Conservation (phyloP, 148 eudicot genomes). For the Chenopodium berlandieri region DNA sequence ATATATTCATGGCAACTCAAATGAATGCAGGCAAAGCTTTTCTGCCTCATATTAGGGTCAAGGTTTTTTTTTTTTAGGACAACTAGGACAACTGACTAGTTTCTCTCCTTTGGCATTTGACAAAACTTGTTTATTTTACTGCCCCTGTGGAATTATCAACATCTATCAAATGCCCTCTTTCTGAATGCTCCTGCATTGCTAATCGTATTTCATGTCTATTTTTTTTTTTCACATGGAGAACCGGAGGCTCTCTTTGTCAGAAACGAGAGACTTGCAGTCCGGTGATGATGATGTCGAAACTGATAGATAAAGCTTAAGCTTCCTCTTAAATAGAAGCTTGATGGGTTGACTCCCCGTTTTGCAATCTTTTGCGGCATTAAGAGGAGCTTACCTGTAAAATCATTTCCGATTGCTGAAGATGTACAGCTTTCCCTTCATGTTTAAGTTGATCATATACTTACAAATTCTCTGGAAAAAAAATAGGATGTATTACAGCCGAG, state of each 20-base stretch:
- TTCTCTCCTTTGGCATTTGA: not conserved
- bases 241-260: slow-evolving; percentile 73
- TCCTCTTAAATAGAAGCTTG: slow-evolving; percentile 15
- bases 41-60: too few species aligned
- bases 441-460: slow-evolving; percentile 21
- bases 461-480: slow-evolving; percentile 36
- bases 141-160: not conserved
- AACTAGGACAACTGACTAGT: not conserved
- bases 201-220: not conserved
- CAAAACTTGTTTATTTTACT: not conserved
- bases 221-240: slow-evolving; percentile 58
- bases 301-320: slow-evolving; percentile 41
- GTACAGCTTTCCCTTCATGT: slow-evolving; percentile 49
- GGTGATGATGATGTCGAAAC: slow-evolving; percentile 55
- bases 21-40: too few species aligned
- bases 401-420: slow-evolving; percentile 64
- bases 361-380: slow-evolving; percentile 41
- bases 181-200: not conserved
- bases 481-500: slow-evolving; percentile 32
- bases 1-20: too few species aligned
- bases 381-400: slow-evolving; percentile 53
- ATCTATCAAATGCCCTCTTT: too few species aligned
- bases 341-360: slow-evolving; percentile 32
- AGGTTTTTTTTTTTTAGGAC: too few species aligned
- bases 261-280: slow-evolving; percentile 57